Conservation (phyloP, 1,139 yeast species). For the Yamadazyma conglobata region DNA sequence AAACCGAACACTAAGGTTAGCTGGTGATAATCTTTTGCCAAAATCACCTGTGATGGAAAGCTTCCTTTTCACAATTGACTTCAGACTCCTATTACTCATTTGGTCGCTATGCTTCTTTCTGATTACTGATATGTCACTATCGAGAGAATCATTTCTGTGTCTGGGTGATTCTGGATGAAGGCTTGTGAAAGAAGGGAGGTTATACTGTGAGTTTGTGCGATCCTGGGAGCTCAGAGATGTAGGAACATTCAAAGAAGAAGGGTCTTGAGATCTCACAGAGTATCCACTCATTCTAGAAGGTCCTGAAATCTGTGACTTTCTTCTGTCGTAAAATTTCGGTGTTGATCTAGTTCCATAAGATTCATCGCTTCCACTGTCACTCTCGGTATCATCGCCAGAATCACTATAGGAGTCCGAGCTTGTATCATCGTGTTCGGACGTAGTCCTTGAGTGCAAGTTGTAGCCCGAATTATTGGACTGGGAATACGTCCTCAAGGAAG, state of each 20-base stretch:
- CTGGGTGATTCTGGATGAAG: not conserved
- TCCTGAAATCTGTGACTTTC: constrained; percentile 2
- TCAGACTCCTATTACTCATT: not conserved
- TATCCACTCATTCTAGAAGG: constrained; percentile 3
- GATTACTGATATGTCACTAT: constrained; percentile 6
- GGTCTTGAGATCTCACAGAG: constrained; percentile 1
- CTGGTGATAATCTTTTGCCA: constrained; percentile 1
- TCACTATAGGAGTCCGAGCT: too few species aligned
- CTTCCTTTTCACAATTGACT: too few species aligned
- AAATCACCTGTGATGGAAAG: constrained; percentile 5
- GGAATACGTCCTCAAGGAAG: constrained; percentile 1
- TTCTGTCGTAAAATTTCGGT: too few species aligned
- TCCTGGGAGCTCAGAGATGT: not conserved
- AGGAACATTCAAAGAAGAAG: not conserved
- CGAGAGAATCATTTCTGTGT: constrained; percentile 1
- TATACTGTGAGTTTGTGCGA: not conserved
- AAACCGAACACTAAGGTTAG: constrained; percentile 4
- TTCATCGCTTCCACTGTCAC: constrained; percentile 1
- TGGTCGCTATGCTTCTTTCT: constrained; percentile 1
- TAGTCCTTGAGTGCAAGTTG: too few species aligned
- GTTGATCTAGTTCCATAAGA: too few species aligned
- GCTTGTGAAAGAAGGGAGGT: constrained; percentile 1
- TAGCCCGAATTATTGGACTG: not conserved
- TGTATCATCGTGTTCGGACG: too few species aligned
- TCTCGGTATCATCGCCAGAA: too few species aligned